A percentile compares a stretch with the other conserved stretches of the same genome.
These are phyloP conservation scores for Suhomyces bokatorum DNA, from an alignment of 1,139 yeast species.

Conservation along the genomic window DNA sequence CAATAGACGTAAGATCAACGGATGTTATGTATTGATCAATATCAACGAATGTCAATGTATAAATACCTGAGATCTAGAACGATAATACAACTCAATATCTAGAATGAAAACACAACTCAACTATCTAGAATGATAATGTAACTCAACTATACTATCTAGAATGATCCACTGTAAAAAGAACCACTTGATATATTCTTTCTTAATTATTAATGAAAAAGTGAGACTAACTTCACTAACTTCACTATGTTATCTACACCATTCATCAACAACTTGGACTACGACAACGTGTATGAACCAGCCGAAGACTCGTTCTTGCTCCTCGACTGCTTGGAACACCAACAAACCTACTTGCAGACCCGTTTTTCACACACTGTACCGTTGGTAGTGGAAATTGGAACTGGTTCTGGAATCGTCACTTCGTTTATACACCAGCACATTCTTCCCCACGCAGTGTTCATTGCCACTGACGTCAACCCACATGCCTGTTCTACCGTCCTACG, in stretches of 20 bases:
- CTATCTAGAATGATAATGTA: too few relatives aligned
- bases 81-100: too few relatives aligned
- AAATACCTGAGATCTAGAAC: too few relatives aligned
- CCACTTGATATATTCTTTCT: too few relatives aligned
- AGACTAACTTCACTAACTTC: too few relatives aligned
- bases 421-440: constrained; percentile 60
- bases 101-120: too few relatives aligned
- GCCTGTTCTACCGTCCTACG: constrained; percentile 60
- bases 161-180: too few relatives aligned
- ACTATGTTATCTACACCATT: constrained; percentile 46
- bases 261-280: constrained; percentile 33
- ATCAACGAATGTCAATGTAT: too few relatives aligned
- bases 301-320: constrained; percentile 85
- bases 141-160: too few relatives aligned
- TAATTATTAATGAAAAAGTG: too few relatives aligned
- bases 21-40: too few relatives aligned
- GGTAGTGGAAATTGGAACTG: constrained; percentile 86
- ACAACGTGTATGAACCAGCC: constrained; percentile 82
- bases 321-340: constrained; percentile 72
- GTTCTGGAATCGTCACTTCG: constrained; percentile 84
- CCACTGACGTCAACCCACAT: constrained; percentile 79
- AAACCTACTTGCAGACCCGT: constrained; percentile 29
- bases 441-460: constrained; percentile 52
- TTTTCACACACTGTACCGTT: constrained; percentile 45
- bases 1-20: too few relatives aligned